These are phyloP conservation scores for Gaultheria prostrata DNA, from an alignment of 148 eudicot genomes.

Conservation along the genomic window DNA sequence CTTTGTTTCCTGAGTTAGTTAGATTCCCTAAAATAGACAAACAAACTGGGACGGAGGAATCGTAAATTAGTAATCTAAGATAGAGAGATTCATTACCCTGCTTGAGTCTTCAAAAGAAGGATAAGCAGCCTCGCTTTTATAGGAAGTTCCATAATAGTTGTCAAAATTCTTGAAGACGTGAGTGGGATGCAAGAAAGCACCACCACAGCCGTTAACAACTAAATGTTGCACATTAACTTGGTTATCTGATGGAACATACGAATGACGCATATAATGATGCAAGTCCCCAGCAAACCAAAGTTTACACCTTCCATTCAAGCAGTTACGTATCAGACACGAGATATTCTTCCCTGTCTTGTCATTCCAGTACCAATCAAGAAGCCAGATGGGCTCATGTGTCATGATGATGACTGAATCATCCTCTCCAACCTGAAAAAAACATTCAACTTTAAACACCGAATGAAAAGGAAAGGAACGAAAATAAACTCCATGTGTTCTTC, in stretches of 20 bases:
- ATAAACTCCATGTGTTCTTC: not conserved
- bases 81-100: constrained; percentile 49
- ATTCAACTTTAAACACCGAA: not conserved
- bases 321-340: constrained; percentile 67
- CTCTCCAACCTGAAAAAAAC: constrained; percentile 58
- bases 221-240: constrained; percentile 85
- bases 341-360: constrained; percentile 79
- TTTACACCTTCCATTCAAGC: constrained; percentile 85
- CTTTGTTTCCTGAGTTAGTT: not conserved
- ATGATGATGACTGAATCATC: constrained; percentile 86
- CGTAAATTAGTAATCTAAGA: not conserved
- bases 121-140: constrained; percentile 74
- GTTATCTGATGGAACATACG: constrained; percentile 71
- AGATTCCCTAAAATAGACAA: not conserved
- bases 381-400: constrained; percentile 99
- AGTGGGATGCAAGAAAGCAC: constrained; percentile 99
- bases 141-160: constrained; percentile 52
- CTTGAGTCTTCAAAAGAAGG: constrained; percentile 97
- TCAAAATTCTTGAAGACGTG: constrained; percentile 80
- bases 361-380: constrained; percentile 97
- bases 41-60: not conserved
- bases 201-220: constrained; percentile 96
- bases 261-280: constrained; percentile 98
- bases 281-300: constrained; percentile 95
- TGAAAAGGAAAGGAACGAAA: not conserved